phyloP scores from a whole-genome alignment of 257 asterid species.

The Fraxinus quadrangulata region DNA sequence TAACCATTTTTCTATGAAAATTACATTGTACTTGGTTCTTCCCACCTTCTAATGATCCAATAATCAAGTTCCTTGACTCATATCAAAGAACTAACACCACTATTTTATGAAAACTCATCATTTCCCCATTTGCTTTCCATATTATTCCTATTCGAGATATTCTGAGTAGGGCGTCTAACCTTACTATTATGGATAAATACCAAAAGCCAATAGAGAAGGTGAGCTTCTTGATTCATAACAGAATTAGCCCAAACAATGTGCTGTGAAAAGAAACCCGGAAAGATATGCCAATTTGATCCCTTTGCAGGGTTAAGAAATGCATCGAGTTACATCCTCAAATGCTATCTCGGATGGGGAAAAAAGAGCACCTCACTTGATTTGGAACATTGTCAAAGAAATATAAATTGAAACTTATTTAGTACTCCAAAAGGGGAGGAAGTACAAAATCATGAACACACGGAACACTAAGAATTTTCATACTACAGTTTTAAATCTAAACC shows the following conservation, averaged over 20 bases:
- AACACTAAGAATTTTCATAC: slow-evolving; percentile 8
- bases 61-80: neutral
- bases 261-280: neutral
- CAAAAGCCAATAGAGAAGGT: neutral
- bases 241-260: neutral
- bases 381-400: neutral
- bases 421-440: neutral
- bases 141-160: neutral
- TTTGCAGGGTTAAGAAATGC: neutral
- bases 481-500: neutral
- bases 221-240: neutral
- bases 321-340: neutral
- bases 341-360: neutral
- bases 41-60: neutral
- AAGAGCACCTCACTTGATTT: neutral
- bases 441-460: neutral
- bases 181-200: neutral
- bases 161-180: neutral
- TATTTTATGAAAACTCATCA: slow-evolving; percentile 7
- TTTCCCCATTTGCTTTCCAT: slow-evolving; percentile 10
- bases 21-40: slow-evolving; percentile 10
- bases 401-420: slow-evolving; percentile 2
- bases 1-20: neutral
- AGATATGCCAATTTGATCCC: neutral
- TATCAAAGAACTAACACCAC: neutral